Evolutionary conservation across 805 yeast genomes (phyloP), one percentile per base, ranked within the genome.

Genomic region (Yarrowia porcina): DNA sequence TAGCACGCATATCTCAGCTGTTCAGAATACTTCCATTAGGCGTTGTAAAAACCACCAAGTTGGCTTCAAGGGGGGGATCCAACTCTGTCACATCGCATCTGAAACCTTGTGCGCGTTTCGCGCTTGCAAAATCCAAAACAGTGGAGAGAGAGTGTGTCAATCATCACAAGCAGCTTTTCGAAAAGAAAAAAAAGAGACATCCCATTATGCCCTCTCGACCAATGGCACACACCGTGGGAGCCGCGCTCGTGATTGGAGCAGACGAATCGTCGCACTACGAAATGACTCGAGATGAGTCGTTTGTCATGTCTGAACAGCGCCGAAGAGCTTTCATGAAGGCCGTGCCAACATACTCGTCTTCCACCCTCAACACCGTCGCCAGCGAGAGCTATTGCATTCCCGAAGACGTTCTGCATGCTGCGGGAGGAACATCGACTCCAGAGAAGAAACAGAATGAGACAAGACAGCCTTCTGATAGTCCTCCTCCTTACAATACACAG

Each of bases 231-330:
- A 32, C 20, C 39, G 39, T 49, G 20, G 56, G 56, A 2, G 56
- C 56, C 5, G 56, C 56, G 11, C 56, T 49, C 20, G 56, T 49
- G 3, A 32, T 49, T 20, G 56, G 56, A 20, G 56, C 39, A 5
- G 56, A 49, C 20, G 59, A 52, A 5, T 23, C 42, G 25, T 25
- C 59, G 33, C 42, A 35, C 32, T 52, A 52, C 33, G 59, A 52
- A 18, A 52, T 52, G 59, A 52, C 59, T 21, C 59, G 59, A 4
- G 59, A 52, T 28, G 59, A 52, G 59, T 52, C 59, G n/a, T 52
- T 52, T 36, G 59, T 52, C 33, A 36, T 52, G 42, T 32, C 59
- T 3, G 59, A 52, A 4, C 32, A 38, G 38, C 61, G 47, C 49
- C 61, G 49, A 38, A 56, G 49, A 41, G 61, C 47, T 4, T 56